Conservation (phyloP, 1,139 yeast species). For the Martiniozyma asiatica region DNA sequence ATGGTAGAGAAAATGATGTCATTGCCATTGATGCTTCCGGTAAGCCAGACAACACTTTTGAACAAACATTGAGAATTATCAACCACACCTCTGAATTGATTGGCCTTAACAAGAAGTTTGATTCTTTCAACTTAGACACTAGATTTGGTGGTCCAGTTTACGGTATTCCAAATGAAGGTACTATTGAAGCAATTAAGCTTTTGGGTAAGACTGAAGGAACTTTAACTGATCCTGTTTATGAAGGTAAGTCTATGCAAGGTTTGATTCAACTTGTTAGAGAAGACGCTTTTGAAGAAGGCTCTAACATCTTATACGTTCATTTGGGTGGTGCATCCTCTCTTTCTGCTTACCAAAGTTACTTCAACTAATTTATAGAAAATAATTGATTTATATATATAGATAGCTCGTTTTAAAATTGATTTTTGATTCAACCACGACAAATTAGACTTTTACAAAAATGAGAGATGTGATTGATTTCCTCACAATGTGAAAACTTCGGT, state of each 20-base stretch:
- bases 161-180: slow-evolving; percentile 24
- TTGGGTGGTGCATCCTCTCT: slow-evolving; percentile 24
- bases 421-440: too few relatives aligned
- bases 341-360: slow-evolving; percentile 19
- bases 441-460: neutral
- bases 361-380: slow-evolving; percentile 6
- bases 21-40: slow-evolving; percentile 25
- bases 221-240: slow-evolving; percentile 24
- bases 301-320: slow-evolving; percentile 21
- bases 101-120: slow-evolving; percentile 17
- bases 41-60: slow-evolving; percentile 22
- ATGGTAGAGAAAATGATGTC: slow-evolving; percentile 23
- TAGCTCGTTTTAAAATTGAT: too few relatives aligned
- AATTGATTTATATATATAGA: neutral
- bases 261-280: slow-evolving; percentile 18
- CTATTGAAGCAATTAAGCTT: slow-evolving; percentile 22
- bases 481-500: too few relatives aligned
- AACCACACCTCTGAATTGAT: slow-evolving; percentile 21
- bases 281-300: slow-evolving; percentile 18
- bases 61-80: slow-evolving; percentile 22
- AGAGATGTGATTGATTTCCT: too few relatives aligned
- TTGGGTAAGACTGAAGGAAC: slow-evolving; percentile 23
- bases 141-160: slow-evolving; percentile 23
- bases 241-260: slow-evolving; percentile 24
- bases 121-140: slow-evolving; percentile 18